A percentile compares a stretch with the other conserved stretches of the same genome.
Conservation (phyloP, 495 filamentous ascomycete species). For the Bombardia bombarda region DNA sequence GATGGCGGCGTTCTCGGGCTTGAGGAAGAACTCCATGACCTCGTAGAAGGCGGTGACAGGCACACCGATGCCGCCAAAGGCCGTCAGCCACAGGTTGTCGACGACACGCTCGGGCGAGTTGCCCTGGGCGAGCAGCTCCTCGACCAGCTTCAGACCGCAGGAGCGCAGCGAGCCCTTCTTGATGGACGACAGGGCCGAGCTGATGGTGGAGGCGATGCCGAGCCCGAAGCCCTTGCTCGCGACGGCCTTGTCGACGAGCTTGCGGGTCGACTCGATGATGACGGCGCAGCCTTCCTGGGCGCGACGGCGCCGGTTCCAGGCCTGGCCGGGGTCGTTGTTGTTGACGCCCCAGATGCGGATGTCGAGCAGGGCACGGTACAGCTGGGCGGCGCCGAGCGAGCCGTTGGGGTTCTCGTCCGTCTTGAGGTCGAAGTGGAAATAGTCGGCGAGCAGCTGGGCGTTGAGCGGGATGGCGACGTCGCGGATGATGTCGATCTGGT, state of each 20-base stretch:
- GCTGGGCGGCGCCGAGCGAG: conserved; percentile 47
- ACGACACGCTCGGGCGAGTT: conserved; percentile 20
- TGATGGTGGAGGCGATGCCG: conserved; percentile 5
- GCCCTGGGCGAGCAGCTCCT: conserved; percentile 17
- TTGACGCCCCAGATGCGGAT: conserved; percentile 59
- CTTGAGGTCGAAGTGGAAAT: conserved; percentile 59
- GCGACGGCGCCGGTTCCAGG: conserved; percentile 52
- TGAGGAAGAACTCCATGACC: conserved; percentile 36
- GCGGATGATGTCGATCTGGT: conserved; percentile 64
- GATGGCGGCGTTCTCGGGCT: conserved; percentile 34
- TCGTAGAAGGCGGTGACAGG: conserved; percentile 34
- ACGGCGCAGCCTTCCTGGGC: conserved; percentile 29
- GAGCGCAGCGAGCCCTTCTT: conserved; percentile 19
- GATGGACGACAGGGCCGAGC: conserved; percentile 5
- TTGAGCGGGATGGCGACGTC: conserved; percentile 52
- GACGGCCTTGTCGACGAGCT: conserved; percentile 21
- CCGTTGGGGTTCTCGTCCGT: conserved; percentile 51
- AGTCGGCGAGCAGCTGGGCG: conserved; percentile 27
- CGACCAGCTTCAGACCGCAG: conserved; percentile 19
- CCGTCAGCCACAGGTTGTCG: conserved; percentile 25
- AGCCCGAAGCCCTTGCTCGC: conserved; percentile 5
- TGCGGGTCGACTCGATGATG: conserved; percentile 18
- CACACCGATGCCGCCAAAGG: conserved; percentile 30
- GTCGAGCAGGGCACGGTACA: conserved; percentile 51
- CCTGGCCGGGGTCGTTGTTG: conserved; percentile 54